Base-by-base conservation (phyloP, 306 rosid species). In the Geum urbanum region DNA sequence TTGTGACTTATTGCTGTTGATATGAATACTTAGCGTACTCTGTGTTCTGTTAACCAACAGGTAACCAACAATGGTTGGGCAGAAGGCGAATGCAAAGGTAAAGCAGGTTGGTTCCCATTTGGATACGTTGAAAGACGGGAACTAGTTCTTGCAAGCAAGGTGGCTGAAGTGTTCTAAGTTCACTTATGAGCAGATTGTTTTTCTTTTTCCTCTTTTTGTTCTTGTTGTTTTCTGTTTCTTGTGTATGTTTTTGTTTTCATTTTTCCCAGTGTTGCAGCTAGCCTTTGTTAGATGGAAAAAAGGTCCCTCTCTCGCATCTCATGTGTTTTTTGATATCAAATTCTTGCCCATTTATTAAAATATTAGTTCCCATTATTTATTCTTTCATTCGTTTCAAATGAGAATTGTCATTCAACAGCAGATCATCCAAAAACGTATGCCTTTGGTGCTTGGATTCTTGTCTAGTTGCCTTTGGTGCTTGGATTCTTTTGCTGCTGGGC, bases 71-170 rank as follows among this genome's bases (percentile, higher is more conserved):
- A 84, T 46, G 98, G 98, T 68, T 94, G 98, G 98, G 98, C 98
- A 5, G 98, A 94, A 87, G 98, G 98, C 8, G 98, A 94, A 87
- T 84, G 96, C 90, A 88, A 90, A 80, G 98, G 98, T 19, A 90
- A 35, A 83, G 97, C 97, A 24, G 98, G 97, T 56, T 90, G 98
- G 98, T 94, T 94, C 82, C 97, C 98, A 11, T 88, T 85, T 64
- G 97, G 97, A 77, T 90, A 87, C 60, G 68, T 94, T 7, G 98
- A 94, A 82, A 87, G 94, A 82, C 83, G 92, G 81, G 98, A 94
- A 14, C 85, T 92, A 54, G 91, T 94, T 58, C 98, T 88, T 35
- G 97, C 98, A 35, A 90, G 97, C 80, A 94, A 90, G 86, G 92
- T 94, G 80, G 91, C 96, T 6, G 97, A 94, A 81, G 98, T 94